These are phyloP conservation scores for Oehlia diaphana DNA, from an alignment of 192 early-diverging fungal species.

Conservation along the genomic window DNA sequence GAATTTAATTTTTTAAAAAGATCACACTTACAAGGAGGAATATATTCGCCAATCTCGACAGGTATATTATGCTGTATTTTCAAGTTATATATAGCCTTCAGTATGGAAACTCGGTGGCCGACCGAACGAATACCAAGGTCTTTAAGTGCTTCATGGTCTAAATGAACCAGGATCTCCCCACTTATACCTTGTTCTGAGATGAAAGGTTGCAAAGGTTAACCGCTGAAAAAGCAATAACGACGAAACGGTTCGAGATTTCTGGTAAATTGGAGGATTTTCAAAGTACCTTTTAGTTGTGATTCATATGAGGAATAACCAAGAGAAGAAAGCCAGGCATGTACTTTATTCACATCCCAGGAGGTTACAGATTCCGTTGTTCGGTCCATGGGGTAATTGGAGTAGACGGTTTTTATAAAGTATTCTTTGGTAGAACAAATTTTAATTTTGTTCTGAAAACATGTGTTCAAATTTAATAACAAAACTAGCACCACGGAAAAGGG, in stretches of 20 bases:
- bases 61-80: conserved; percentile 79
- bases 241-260: not conserved
- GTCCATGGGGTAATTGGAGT: not conserved
- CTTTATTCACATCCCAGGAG: conserved; percentile 56
- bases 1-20: not conserved
- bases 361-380: conserved; percentile 46
- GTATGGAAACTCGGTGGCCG: conserved; percentile 84
- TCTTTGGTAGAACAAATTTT: too few relatives aligned
- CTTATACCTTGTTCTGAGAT: conserved; percentile 81
- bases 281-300: conserved; percentile 56
- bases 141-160: conserved; percentile 89
- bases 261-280: not conserved
- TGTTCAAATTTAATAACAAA: too few relatives aligned
- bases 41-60: conserved; percentile 81
- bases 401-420: not conserved
- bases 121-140: conserved; percentile 84
- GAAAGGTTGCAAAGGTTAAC: not conserved
- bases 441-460: too few relatives aligned
- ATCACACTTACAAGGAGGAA: conserved; percentile 66
- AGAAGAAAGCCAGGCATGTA: conserved; percentile 53
- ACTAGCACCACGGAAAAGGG: too few relatives aligned
- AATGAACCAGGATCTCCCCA: conserved; percentile 83
- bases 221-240: not conserved
- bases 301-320: conserved; percentile 58
- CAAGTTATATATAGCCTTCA: conserved; percentile 85